These are phyloP conservation scores for Fusarium sp. DNA, from an alignment of 2,329 filamentous ascomycete genomes.

Conservation along the genomic window DNA sequence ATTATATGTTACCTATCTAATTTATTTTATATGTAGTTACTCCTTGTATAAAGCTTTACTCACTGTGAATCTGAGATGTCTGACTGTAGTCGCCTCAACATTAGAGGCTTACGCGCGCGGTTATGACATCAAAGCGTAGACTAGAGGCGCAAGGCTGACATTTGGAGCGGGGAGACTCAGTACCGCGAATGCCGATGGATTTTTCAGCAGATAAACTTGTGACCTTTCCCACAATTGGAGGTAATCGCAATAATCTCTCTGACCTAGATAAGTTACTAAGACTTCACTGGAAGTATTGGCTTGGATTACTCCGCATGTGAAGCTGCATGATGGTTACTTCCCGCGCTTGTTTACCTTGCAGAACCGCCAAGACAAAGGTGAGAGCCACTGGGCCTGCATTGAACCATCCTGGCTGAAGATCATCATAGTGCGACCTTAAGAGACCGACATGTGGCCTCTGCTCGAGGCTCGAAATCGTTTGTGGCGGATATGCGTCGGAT, in stretches of 20 bases:
- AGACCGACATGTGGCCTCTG: neutral
- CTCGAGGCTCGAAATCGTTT: neutral
- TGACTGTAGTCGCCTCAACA: neutral
- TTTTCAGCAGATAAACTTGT: neutral
- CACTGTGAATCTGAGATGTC: neutral
- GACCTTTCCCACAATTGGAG: too few relatives aligned
- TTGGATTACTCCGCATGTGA: neutral
- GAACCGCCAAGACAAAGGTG: neutral
- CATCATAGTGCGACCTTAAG: neutral
- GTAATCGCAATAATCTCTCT: neutral
- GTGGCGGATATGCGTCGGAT: neutral
- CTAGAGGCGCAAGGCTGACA: neutral
- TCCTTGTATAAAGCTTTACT: too few relatives aligned
- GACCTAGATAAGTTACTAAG: accelerated
- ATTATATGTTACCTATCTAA: too few relatives aligned
- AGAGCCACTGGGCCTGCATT: too few relatives aligned
- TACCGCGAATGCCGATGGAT: neutral
- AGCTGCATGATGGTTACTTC: neutral
- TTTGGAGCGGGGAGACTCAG: neutral
- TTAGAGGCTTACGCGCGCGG: neutral
- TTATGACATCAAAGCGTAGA: neutral
- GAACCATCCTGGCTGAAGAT: neutral
- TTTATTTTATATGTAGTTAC: too few relatives aligned
- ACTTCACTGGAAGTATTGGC: neutral
- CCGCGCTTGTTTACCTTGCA: neutral